Conservation (phyloP, 495 filamentous ascomycete species). For the Aspergillus nidulans region DNA sequence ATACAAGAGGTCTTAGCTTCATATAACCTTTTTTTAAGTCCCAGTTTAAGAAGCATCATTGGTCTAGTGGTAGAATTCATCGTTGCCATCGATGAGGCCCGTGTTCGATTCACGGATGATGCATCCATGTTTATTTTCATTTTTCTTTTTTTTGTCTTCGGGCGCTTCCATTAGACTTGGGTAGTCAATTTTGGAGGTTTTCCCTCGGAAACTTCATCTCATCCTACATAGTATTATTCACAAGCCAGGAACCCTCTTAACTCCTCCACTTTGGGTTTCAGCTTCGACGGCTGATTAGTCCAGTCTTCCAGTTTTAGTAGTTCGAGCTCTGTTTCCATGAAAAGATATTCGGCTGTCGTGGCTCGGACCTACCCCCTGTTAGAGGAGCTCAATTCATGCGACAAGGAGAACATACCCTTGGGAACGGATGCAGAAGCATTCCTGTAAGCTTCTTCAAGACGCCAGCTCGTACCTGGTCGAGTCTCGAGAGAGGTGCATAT, state of each 20-base stretch:
- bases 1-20: background rate
- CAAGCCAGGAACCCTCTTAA: conserved; percentile 20
- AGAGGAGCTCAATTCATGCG: background rate
- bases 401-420: conserved; percentile 41
- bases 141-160: conserved; percentile 11
- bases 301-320: conserved; percentile 37
- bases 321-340: conserved; percentile 31
- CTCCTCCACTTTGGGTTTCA: conserved; percentile 35
- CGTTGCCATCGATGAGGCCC: conserved; percentile 58
- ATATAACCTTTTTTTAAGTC: background rate
- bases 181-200: too few relatives aligned
- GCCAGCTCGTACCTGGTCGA: conserved; percentile 35
- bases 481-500: conserved; percentile 61
- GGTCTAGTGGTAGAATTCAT: conserved; percentile 59
- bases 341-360: conserved; percentile 36
- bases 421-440: conserved; percentile 62
- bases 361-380: conserved; percentile 30
- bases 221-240: too few relatives aligned
- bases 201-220: too few relatives aligned
- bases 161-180: too few relatives aligned
- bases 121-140: conserved; percentile 27
- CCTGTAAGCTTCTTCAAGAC: conserved; percentile 52
- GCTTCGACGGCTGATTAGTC: conserved; percentile 35
- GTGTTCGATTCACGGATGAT: conserved; percentile 57
- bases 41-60: conserved; percentile 37